Evolutionary conservation across 2,329 filamentous ascomycete species (phyloP).

Genomic region (Anisogramma anomala): DNA sequence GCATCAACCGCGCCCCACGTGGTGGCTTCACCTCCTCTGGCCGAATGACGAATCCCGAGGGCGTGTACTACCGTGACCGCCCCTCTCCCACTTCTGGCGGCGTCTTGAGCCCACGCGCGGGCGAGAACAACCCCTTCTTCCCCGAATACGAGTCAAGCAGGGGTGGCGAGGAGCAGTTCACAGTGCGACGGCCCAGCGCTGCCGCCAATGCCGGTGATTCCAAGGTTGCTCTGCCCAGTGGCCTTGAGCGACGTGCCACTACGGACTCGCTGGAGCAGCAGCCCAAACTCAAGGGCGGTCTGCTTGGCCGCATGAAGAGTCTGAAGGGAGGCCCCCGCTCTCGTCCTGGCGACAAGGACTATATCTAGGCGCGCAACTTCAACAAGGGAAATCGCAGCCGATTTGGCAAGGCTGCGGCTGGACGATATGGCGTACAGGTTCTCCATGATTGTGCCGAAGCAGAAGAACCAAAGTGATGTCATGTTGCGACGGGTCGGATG

Average conservation of each 20-base stretch:
- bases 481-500: neutral
- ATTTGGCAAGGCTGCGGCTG: neutral
- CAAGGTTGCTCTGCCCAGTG: slow-evolving; percentile 39
- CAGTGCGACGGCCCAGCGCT: slow-evolving; percentile 28
- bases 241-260: slow-evolving; percentile 55
- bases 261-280: slow-evolving; percentile 39
- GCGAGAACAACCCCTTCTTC: slow-evolving; percentile 68
- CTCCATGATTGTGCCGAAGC: neutral
- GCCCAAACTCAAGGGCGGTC: slow-evolving; percentile 42
- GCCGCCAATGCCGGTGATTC: slow-evolving; percentile 21
- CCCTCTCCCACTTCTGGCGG: slow-evolving; percentile 19
- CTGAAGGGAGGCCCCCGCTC: slow-evolving; percentile 51
- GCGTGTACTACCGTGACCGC: slow-evolving; percentile 27
- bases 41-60: slow-evolving; percentile 47
- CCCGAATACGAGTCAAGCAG: slow-evolving; percentile 59
- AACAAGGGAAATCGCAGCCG: neutral
- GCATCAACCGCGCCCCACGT: slow-evolving; percentile 62
- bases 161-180: slow-evolving; percentile 40
- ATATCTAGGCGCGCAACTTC: slow-evolving; percentile 2
- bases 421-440: neutral
- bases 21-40: slow-evolving; percentile 43
- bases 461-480: neutral
- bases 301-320: slow-evolving; percentile 71
- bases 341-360: slow-evolving; percentile 10
- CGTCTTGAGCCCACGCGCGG: slow-evolving; percentile 23